These are phyloP conservation scores for Cercospora sp. DNA, from an alignment of 2,329 filamentous ascomycete genomes.

Conservation along the genomic window DNA sequence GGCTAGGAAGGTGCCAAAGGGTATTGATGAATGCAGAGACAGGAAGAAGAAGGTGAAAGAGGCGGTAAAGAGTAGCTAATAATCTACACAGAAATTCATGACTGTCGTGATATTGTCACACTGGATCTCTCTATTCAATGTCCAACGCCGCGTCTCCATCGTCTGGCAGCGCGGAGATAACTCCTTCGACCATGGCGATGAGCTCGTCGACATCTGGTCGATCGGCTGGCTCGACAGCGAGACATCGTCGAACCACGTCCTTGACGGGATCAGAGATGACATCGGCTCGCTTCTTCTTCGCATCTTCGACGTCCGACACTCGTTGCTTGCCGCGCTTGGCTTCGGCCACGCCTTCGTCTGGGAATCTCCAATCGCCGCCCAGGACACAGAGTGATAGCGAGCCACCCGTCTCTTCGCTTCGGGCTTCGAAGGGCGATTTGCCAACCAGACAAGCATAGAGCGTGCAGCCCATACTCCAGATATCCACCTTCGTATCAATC, in stretches of 20 bases:
- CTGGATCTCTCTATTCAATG: slow-evolving; percentile 25
- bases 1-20: slow-evolving; percentile 5
- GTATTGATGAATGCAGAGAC: neutral
- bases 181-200: slow-evolving; percentile 73
- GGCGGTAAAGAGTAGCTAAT: neutral
- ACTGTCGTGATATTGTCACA: slow-evolving; percentile 8
- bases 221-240: slow-evolving; percentile 83
- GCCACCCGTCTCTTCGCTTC: slow-evolving; percentile 93
- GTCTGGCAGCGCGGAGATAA: slow-evolving; percentile 63
- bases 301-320: slow-evolving; percentile 35
- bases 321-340: slow-evolving; percentile 57
- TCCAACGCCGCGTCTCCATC: slow-evolving; percentile 48
- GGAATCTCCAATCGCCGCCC: slow-evolving; percentile 94
- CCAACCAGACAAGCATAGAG: slow-evolving; percentile 94
- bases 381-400: slow-evolving; percentile 89
- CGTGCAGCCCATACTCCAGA: slow-evolving; percentile 98
- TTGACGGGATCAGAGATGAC: slow-evolving; percentile 78
- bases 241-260: slow-evolving; percentile 81
- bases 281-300: slow-evolving; percentile 44
- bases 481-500: slow-evolving; percentile 95
- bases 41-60: neutral
- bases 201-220: slow-evolving; percentile 83
- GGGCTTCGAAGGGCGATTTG: slow-evolving; percentile 94
- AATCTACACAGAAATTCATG: slow-evolving; percentile 2
- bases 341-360: slow-evolving; percentile 73